Percentiles rank a stretch among this genome's conserved stretches.
phyloP scores from a whole-genome alignment of 1,139 yeast species.

The Yamadazyma kanchanaburiensis region DNA sequence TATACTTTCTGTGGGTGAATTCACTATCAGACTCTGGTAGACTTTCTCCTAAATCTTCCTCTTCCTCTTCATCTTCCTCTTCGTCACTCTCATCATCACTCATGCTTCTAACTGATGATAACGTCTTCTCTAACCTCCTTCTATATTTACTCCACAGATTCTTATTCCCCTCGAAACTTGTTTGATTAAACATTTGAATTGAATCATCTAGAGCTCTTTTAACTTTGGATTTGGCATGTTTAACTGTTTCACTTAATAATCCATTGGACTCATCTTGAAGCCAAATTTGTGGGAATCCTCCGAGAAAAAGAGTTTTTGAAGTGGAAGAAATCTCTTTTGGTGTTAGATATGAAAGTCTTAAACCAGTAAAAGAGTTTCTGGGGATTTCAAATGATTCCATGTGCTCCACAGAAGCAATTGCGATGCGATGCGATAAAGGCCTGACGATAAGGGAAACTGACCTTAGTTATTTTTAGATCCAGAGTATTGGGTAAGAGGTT shows the following conservation, averaged over 20 bases:
- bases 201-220: slow-evolving; percentile 7
- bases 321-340: slow-evolving; percentile 48
- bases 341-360: slow-evolving; percentile 53
- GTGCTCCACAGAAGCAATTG: too few species aligned
- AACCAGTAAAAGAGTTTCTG: slow-evolving; percentile 56
- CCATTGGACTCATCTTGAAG: slow-evolving; percentile 21
- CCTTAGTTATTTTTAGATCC: too few species aligned
- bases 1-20: too few species aligned
- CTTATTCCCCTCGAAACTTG: slow-evolving; percentile 1
- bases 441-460: too few species aligned
- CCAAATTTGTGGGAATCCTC: slow-evolving; percentile 69
- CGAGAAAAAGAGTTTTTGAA: slow-evolving; percentile 54
- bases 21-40: neutral
- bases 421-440: too few species aligned
- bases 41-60: neutral
- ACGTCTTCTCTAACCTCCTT: neutral
- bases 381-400: slow-evolving; percentile 9
- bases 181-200: slow-evolving; percentile 3
- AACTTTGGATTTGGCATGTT: slow-evolving; percentile 10
- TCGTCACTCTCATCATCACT: neutral
- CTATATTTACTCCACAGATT: neutral
- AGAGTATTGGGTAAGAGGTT: too few species aligned
- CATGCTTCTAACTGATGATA: neutral
- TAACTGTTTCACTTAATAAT: slow-evolving; percentile 6
- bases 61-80: neutral